Base-by-base conservation (phyloP, 108 stramenopile species). In the Epithemia pelagica region DNA sequence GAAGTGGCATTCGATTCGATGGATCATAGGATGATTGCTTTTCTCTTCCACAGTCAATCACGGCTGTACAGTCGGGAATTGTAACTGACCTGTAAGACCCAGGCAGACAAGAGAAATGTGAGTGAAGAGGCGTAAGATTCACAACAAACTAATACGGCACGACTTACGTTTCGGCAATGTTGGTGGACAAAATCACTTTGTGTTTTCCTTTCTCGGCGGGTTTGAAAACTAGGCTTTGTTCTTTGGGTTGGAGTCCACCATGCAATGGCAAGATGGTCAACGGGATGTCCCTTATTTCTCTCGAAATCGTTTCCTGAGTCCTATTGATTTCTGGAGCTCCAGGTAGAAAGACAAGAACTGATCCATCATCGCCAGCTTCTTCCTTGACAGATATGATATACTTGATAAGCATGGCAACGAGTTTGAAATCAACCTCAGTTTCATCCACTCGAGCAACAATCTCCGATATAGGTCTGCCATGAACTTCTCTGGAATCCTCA, bases 111-210 rank as follows among this genome's bases (percentile, higher is more conserved):
- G 5, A 46, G 15, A 15, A 46, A 15, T 46, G 37, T 46, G 37
- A 46, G 37, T 46, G 15, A n/a, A n/a, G n/a, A n/a, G n/a, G n/a
- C n/a, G n/a, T n/a, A n/a, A n/a, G n/a, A n/a, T n/a, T n/a, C n/a
- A n/a, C n/a, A n/a, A n/a, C n/a, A 28, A 65, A 30, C 24, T 58
- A n/a, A 3, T n/a, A 70, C n/a, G 8, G 25, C 26, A 62, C 37
- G 5, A 10, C 37, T 46, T 46, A 46, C 30, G 95, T 96, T 68
- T 97, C 95, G 20, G 96, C 94, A 55, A 96, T 92, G 79, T 98
- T 99, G 5, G 97, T 98, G 26, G 90, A 78, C 28, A 97, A 64
- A 58, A 99, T 95, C 7, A 98, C 82, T 73, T 98, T 99, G 0
- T 91, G 87, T 18, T 46, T 58, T 53, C 96, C 95, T 30, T 70